A percentile compares a stretch with the other conserved stretches of the same genome.
These are phyloP conservation scores for Cordyceps fumosorosea DNA, from an alignment of 2,329 filamentous ascomycete genomes.

Conservation along the genomic window DNA sequence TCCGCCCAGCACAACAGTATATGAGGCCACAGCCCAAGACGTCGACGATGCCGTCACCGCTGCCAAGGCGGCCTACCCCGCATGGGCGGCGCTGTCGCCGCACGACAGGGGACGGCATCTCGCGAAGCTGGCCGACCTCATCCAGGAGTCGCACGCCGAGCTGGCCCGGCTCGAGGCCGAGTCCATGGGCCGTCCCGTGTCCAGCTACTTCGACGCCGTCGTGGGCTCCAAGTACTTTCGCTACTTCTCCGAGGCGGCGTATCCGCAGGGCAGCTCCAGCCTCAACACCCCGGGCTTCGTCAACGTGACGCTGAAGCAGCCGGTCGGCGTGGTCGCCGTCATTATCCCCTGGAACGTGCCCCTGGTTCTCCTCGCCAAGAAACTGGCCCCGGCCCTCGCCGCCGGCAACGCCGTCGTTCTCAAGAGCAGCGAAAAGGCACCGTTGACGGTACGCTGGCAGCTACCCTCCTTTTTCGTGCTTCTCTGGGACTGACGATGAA, in stretches of 20 bases:
- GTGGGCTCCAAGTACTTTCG: constrained; percentile 30
- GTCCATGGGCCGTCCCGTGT: constrained; percentile 38
- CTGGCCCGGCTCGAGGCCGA: constrained; percentile 39
- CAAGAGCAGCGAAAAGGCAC: constrained; percentile 49
- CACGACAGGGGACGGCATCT: constrained; percentile 34
- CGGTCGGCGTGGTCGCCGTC: constrained; percentile 44
- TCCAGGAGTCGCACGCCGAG: constrained; percentile 34
- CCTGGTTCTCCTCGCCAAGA: constrained; percentile 37
- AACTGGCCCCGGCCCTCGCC: constrained; percentile 42
- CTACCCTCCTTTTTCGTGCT: background rate
- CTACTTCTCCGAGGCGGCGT: constrained; percentile 35
- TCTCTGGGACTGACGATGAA: background rate
- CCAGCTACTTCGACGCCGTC: constrained; percentile 30
- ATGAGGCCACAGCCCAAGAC: constrained; percentile 40
- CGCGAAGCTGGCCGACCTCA: constrained; percentile 38
- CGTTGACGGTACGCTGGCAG: constrained; percentile 32
- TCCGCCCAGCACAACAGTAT: background rate
- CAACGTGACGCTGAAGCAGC: constrained; percentile 41
- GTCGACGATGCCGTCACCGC: constrained; percentile 42
- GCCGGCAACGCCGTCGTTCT: constrained; percentile 44
- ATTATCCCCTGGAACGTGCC: constrained; percentile 56
- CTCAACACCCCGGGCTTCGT: constrained; percentile 42
- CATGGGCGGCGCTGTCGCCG: constrained; percentile 36
- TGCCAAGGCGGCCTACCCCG: constrained; percentile 41
- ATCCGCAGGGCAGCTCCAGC: constrained; percentile 38